Evolutionary conservation across 2,329 filamentous ascomycete species (phyloP), one percentile per base, ranked within the genome.

Genomic region (Colletotrichum scovillei): DNA sequence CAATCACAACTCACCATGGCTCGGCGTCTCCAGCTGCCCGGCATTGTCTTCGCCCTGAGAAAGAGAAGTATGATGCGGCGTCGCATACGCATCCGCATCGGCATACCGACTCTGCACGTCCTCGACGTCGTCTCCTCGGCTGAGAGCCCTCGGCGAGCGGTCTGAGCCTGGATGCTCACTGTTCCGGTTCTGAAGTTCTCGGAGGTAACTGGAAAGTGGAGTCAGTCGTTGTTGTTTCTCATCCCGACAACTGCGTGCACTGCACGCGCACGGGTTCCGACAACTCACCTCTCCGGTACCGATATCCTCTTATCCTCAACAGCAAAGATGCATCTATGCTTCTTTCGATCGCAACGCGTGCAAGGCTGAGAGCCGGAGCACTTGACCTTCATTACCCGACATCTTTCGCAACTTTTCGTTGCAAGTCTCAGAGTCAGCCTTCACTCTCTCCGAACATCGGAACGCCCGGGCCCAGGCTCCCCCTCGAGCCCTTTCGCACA

Each of bases 351-450:
- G 74, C 69, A 79, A 22, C 76, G 70, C n/a, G 72, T 66, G 24
- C 76, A 77, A 12, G 76, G 76, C 58, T 76, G 72, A 35, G 75
- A 73, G 38, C 76, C 76, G 38, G 74, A 76, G 60, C 76, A 77
- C 72, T 77, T 77, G 62, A 77, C 76, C 49, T 77, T 77, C 76
- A 77, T 77, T 49, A 73, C 63, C 32, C 76, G 75, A 52, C 76
- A 77, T 77, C 76, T 57, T 22, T 76, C 75, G 69, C 76, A 77
- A 24, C 76, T 77, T 64, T 55, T 5, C 22, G n/a, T 80, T 87
- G 30, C 75, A 28, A 7, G 30, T 7, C 28, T 2, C 22, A 56
- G 8, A 28, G 64, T 74, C 59, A 74, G 73, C 67, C 56, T 56
- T 24, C 19, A n/a, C 26, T 67, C 59, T 32, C 38, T 52, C 42